Base-by-base conservation (phyloP, 2,329 filamentous ascomycete genomes). In the Dactylellina cionopaga region DNA sequence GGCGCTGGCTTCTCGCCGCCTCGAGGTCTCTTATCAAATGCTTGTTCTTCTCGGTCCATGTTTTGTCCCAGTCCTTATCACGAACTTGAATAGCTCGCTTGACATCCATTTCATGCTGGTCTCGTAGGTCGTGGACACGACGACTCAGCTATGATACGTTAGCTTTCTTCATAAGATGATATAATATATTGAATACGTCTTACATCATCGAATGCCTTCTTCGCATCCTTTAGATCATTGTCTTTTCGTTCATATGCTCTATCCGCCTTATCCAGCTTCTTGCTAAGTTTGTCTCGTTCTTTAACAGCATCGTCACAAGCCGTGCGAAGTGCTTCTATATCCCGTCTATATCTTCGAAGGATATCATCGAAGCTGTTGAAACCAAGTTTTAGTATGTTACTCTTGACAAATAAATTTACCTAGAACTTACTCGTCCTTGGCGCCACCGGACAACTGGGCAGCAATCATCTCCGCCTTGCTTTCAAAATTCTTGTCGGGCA, bases 11-110 rank as follows among this genome's bases (percentile, higher is more conserved):
- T 43, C 69, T 52, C 10, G 69, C 59, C 1, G 55, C 55, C 37
- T 73, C 69, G n/a, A 73, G 69, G 29, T 73, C 69, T 44, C 49
- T 56, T 47, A 73, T 73, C 24, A 73, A 22, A 51, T 73, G 69
- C 46, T 66, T 73, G 15, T 73, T 73, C 52, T 73, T 73, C 46
- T 73, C 69, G 11, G 59, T 66, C 69, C 69, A 73, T 52, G 69
- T 73, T 22, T 73, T 73, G 51, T 73, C 69, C 69, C 69, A 73
- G 39, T 73, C 69, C 46, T 73, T 73, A 29, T 73, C 69, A 5
- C 69, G 43, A 44, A 73, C 69, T 27, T 51, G 49, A 13, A 73
- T 73, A 9, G 59, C 60, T 33, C 69, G 69, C 55, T 73, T 66
- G 17, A 73, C 44, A 22, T 73, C 69, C 25, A 60, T 41, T 15